Percentiles rank a stretch among this genome's conserved stretches.
Conservation (phyloP, 805 yeast species). For the Tetrapisispora pingtungensis region DNA sequence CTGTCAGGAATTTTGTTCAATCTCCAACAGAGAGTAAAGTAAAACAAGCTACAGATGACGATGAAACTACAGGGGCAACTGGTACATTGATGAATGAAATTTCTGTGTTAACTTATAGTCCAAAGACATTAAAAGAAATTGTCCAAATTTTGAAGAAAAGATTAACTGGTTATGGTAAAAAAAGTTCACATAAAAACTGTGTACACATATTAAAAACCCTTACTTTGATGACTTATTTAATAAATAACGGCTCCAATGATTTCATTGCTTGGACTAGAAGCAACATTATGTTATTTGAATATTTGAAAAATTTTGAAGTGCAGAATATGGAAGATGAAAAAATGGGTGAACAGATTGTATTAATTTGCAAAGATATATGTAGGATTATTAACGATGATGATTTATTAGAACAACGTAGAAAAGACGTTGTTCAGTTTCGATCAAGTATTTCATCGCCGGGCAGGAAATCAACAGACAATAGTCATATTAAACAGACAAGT, state of each 20-base stretch:
- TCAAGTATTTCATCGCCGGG: constrained; percentile 29
- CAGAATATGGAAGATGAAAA: constrained; percentile 26
- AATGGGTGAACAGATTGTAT: constrained; percentile 33
- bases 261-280: constrained; percentile 40
- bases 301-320: constrained; percentile 28
- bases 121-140: constrained; percentile 33
- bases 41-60: constrained; percentile 39
- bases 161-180: constrained; percentile 21
- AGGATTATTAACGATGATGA: constrained; percentile 26
- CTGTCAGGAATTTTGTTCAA: constrained; percentile 26
- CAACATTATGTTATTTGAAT: constrained; percentile 20
- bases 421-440: constrained; percentile 23
- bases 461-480: constrained; percentile 27
- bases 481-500: constrained; percentile 15
- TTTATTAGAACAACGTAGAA: constrained; percentile 19
- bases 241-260: constrained; percentile 44
- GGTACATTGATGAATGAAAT: constrained; percentile 46
- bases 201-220: constrained; percentile 39
- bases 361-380: constrained; percentile 29
- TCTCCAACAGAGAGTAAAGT: constrained; percentile 31
- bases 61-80: constrained; percentile 46
- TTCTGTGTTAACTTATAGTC: constrained; percentile 36
- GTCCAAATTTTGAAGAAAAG: constrained; percentile 34
- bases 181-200: constrained; percentile 27
- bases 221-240: constrained; percentile 41